phyloP scores from a whole-genome alignment of 2,329 filamentous ascomycete genomes.

The Grosmannia clavigera region DNA sequence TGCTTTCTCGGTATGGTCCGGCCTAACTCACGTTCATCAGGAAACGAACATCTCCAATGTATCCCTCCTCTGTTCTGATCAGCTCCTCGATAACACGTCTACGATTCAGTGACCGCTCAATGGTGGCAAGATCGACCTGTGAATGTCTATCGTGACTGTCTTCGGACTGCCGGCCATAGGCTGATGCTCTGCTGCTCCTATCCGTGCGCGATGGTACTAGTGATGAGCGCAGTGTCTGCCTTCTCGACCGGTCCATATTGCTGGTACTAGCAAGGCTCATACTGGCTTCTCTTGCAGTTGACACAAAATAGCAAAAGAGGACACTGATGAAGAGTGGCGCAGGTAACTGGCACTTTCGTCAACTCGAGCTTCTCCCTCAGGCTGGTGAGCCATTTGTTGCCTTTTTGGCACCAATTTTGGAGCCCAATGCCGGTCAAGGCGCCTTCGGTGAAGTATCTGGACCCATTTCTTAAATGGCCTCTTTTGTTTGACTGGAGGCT shows the following conservation, averaged over 20 bases:
- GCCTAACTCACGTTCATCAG: slow-evolving; percentile 58
- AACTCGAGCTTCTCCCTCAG: background rate
- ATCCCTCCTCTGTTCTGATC: slow-evolving; percentile 74
- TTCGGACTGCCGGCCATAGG: slow-evolving; percentile 49
- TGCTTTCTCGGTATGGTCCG: background rate
- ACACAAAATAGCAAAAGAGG: slow-evolving; percentile 67
- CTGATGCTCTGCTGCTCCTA: slow-evolving; percentile 49
- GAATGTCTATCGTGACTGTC: slow-evolving; percentile 47
- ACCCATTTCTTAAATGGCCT: slow-evolving; percentile 62
- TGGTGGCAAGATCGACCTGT: slow-evolving; percentile 53
- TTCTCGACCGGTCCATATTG: slow-evolving; percentile 48
- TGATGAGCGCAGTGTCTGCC: slow-evolving; percentile 39
- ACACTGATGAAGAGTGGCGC: slow-evolving; percentile 54
- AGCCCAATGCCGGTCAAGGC: slow-evolving; percentile 25
- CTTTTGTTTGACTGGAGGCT: slow-evolving; percentile 7
- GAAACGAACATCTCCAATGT: slow-evolving; percentile 77
- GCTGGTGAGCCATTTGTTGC: background rate
- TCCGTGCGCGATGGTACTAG: slow-evolving; percentile 45
- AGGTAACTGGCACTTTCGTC: slow-evolving; percentile 19
- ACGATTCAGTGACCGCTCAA: slow-evolving; percentile 60
- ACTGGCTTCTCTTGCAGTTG: slow-evolving; percentile 70
- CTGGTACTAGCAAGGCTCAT: slow-evolving; percentile 65
- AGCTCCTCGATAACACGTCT: slow-evolving; percentile 76
- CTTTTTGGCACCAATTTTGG: background rate
- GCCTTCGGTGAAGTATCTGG: slow-evolving; percentile 51